Evolutionary conservation across 1,284 basidiomycete genomes (phyloP).

Genomic region (Cutaneotrichosporon spelunceum): DNA sequence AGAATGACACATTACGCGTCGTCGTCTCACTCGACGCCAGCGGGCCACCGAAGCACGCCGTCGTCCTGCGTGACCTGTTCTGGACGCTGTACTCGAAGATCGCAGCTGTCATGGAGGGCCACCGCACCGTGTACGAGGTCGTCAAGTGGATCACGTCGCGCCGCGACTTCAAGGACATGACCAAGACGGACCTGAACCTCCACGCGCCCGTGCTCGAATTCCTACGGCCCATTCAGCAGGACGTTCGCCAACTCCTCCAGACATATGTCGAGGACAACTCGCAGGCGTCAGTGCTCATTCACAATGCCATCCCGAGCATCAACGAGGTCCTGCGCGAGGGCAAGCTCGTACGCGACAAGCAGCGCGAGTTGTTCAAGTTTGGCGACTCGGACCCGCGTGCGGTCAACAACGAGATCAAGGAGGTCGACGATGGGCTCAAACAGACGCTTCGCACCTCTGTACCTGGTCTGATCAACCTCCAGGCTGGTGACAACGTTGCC

Average conservation of each 20-base stretch:
- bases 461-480: constrained; percentile 72
- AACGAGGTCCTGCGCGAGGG: constrained; percentile 91
- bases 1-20: constrained; percentile 58
- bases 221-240: constrained; percentile 87
- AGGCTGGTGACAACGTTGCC: constrained; percentile 58
- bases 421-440: constrained; percentile 81
- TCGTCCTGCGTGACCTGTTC: constrained; percentile 87
- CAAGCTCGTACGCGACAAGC: constrained; percentile 68
- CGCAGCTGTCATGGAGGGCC: constrained; percentile 89
- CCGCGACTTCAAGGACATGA: constrained; percentile 78
- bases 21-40: constrained; percentile 68
- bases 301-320: constrained; percentile 86
- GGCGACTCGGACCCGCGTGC: constrained; percentile 77
- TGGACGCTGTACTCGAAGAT: constrained; percentile 98
- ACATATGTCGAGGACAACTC: constrained; percentile 91
- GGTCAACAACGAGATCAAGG: constrained; percentile 64
- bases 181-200: constrained; percentile 65
- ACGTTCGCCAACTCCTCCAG: constrained; percentile 82
- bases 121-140: constrained; percentile 89
- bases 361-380: constrained; percentile 80
- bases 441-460: constrained; percentile 83
- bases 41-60: constrained; percentile 71
- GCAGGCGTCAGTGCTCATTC: constrained; percentile 66
- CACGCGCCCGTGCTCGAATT: constrained; percentile 74
- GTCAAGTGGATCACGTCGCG: constrained; percentile 81